phyloP scores from a whole-genome alignment of 257 asterid genomes.

The Craterostigma plantagineum region DNA sequence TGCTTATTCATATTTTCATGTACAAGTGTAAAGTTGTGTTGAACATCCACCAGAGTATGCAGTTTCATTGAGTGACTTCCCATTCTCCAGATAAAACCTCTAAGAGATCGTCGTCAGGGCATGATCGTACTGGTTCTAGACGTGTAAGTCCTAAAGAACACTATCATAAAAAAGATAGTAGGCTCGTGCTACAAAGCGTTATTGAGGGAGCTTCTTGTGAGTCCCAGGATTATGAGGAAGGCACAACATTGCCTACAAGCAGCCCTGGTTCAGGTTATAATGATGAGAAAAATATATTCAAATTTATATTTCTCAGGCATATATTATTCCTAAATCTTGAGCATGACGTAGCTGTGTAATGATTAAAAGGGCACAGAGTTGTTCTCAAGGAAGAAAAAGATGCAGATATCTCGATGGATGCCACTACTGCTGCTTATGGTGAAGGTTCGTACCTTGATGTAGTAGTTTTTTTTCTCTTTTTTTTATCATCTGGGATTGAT shows the following conservation, averaged over 20 bases:
- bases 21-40: too few species aligned
- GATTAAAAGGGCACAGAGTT: constrained; percentile 23
- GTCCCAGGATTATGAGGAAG: constrained; percentile 20
- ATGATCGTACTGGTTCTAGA: too few species aligned
- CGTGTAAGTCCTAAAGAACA: too few species aligned
- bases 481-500: background rate
- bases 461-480: too few species aligned
- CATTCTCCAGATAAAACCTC: too few species aligned
- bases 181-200: too few species aligned
- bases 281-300: constrained; percentile 21
- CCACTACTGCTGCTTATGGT: constrained; percentile 13
- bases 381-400: constrained; percentile 24
- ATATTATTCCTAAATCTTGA: background rate
- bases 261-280: constrained; percentile 20
- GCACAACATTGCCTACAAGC: constrained; percentile 12
- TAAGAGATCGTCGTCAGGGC: too few species aligned
- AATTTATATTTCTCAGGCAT: constrained; percentile 2
- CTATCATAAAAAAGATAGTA: too few species aligned
- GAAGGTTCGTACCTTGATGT: constrained; percentile 32
- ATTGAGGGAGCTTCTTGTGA: too few species aligned
- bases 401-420: constrained; percentile 13
- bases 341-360: constrained; percentile 11
- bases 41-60: too few species aligned
- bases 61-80: too few species aligned
- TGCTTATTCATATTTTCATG: too few species aligned